Evolutionary conservation across 2,329 filamentous ascomycete species (phyloP), one percentile per base, ranked within the genome.

Genomic region (Beauveria australis): DNA sequence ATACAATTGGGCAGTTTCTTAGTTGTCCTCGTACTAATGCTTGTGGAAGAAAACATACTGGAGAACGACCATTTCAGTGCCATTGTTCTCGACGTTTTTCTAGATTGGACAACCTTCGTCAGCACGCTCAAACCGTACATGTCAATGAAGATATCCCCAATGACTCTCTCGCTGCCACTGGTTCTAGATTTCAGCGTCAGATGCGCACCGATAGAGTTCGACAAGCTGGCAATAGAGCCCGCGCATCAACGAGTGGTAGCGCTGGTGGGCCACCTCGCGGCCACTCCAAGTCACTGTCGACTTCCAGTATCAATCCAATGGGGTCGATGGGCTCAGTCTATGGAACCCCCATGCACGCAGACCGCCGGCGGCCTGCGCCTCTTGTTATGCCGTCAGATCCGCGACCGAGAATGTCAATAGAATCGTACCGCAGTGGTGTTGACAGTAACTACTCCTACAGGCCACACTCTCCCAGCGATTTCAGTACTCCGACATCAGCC

Each of bases 81-180:
- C 94, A 97, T 73, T 99, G 94, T 74, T 91, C 89, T 2, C 85
- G 94, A 55, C 85, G 92, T 60, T 99, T 99, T 72, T 97, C 94
- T 10, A 85, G 93, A 53, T 82, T 97, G 51, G 93, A 99, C 73
- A 99, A 99, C 70, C 78, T 99, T 56, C 86, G 94, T 62, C 94
- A 99, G 72, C 94, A 99, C 79, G 94, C 94, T 49, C 92, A 97
- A 73, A 97, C 94, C 0, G 94, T 99, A 1, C 94, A 99, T 72
- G 89, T 96, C 61, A 97, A 97, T 72, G 94, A 97, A 72, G 92
- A 97, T 61, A 99, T 99, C 40, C 94, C 94, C 3, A 86, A 87
- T 46, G 92, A 97, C 72, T 97, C 94, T 1, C 82, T 97, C 22
- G 94, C 94, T 18, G 94, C 93, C 4, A 94, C 91, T 1, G 92